Percentiles rank a stretch among this genome's conserved stretches.
Conservation (phyloP, 2,329 filamentous ascomycete species). For the Colletotrichum spinosum region DNA sequence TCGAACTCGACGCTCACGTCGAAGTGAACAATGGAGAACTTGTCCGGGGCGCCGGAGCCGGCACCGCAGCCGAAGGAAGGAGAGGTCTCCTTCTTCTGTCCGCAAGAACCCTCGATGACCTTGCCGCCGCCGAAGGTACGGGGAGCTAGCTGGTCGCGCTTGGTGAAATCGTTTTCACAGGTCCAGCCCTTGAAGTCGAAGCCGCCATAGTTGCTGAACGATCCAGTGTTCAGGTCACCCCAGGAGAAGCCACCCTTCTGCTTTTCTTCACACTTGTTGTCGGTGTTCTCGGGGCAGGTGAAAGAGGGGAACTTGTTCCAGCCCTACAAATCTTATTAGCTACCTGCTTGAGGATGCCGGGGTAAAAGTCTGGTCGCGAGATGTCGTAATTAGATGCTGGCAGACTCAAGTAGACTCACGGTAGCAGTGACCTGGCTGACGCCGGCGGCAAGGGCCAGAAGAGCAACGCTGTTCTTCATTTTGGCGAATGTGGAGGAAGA, state of each 20-base stretch:
- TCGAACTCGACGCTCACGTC: slow-evolving; percentile 81
- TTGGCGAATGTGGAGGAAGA: slow-evolving; percentile 40
- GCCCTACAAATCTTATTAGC: slow-evolving; percentile 35
- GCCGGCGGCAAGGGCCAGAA: slow-evolving; percentile 64
- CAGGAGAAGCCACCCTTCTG: slow-evolving; percentile 81
- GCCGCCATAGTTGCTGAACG: slow-evolving; percentile 75
- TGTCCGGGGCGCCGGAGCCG: slow-evolving; percentile 53
- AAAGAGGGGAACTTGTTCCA: slow-evolving; percentile 56
- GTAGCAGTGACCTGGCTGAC: slow-evolving; percentile 62
- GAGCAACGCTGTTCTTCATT: slow-evolving; percentile 64
- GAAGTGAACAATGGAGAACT: slow-evolving; percentile 82
- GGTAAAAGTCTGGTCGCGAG: too few species aligned
- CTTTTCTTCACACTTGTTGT: slow-evolving; percentile 81
- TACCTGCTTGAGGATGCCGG: background rate
- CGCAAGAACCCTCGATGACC: slow-evolving; percentile 69
- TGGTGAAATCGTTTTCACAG: slow-evolving; percentile 70
- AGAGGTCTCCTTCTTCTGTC: slow-evolving; percentile 56
- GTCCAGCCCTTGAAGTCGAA: slow-evolving; percentile 80
- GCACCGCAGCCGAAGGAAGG: slow-evolving; percentile 69
- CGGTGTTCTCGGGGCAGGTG: slow-evolving; percentile 75
- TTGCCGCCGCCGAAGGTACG: slow-evolving; percentile 64
- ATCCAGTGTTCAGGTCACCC: slow-evolving; percentile 69
- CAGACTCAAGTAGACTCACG: slow-evolving; percentile 44
- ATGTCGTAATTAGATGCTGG: slow-evolving; percentile 26
- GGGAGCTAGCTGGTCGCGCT: slow-evolving; percentile 68